Evolutionary conservation across 768 basidiomycete species (phyloP).

Genomic region (Clitopilus passeckerianus): DNA sequence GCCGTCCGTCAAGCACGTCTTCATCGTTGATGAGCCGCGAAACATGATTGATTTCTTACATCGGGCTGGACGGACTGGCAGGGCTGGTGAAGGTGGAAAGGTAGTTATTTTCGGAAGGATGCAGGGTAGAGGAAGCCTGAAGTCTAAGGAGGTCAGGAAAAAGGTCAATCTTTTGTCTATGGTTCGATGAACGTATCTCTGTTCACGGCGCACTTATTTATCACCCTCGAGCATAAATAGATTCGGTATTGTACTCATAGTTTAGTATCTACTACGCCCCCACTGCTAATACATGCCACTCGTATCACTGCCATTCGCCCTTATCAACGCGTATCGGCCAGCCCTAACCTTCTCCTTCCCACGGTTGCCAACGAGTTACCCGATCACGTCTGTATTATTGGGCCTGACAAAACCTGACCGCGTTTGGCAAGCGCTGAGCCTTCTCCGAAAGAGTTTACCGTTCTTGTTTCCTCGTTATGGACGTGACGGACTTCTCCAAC

Average conservation of each 20-base stretch:
- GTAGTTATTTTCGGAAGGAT: slow-evolving; percentile 76
- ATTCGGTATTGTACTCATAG: not conserved
- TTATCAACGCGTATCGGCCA: not conserved
- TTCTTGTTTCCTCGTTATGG: not conserved
- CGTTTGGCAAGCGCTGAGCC: not conserved
- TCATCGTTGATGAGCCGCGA: slow-evolving; percentile 83
- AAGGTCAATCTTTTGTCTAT: not conserved
- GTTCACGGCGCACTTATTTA: not conserved
- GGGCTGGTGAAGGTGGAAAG: slow-evolving; percentile 66
- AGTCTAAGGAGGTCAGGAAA: slow-evolving; percentile 42
- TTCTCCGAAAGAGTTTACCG: not conserved
- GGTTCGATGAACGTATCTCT: not conserved
- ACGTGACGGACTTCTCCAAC: not conserved
- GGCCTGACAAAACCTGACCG: too few relatives aligned
- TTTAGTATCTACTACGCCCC: not conserved
- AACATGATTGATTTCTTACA: slow-evolving; percentile 93
- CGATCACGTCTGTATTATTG: not conserved
- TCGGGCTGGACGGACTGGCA: slow-evolving; percentile 78
- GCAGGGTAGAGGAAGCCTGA: slow-evolving; percentile 56
- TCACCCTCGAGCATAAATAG: not conserved
- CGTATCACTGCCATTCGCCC: not conserved
- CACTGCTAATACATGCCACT: not conserved
- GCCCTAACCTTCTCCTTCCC: not conserved
- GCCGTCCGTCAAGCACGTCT: slow-evolving; percentile 71
- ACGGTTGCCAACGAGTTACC: not conserved